A percentile compares a stretch with the other conserved stretches of the same genome.
phyloP scores from a whole-genome alignment of 257 asterid genomes.

The Asclepias syriaca region DNA sequence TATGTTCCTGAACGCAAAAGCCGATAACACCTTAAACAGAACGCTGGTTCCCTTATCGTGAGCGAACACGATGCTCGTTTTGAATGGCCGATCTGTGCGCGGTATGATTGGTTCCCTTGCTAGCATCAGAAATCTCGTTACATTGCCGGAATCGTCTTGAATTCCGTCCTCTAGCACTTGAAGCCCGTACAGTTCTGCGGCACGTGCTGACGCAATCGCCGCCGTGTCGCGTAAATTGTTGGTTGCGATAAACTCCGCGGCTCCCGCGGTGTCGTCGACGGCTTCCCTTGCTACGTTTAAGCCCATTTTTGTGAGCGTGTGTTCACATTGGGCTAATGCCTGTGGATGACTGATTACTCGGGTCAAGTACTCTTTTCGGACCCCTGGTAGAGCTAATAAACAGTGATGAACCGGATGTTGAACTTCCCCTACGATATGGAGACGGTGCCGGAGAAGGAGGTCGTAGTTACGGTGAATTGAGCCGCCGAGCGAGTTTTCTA shows the following conservation, averaged over 20 bases:
- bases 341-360: constrained; percentile 92
- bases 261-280: constrained; percentile 84
- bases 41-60: constrained; percentile 76
- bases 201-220: constrained; percentile 83
- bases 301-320: constrained; percentile 62
- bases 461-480: constrained; percentile 92
- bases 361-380: constrained; percentile 42
- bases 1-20: constrained; percentile 79
- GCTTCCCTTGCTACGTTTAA: constrained; percentile 65
- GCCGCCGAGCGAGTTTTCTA: constrained; percentile 88
- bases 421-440: constrained; percentile 93
- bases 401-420: constrained; percentile 91
- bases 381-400: constrained; percentile 77
- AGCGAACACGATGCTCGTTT: constrained; percentile 83
- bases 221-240: constrained; percentile 70
- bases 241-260: constrained; percentile 67
- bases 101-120: constrained; percentile 90
- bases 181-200: constrained; percentile 76
- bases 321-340: constrained; percentile 82
- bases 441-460: constrained; percentile 93
- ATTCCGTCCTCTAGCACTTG: constrained; percentile 60
- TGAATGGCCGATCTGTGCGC: constrained; percentile 82
- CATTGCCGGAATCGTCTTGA: constrained; percentile 77
- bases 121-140: constrained; percentile 82
- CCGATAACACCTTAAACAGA: constrained; percentile 73